Conservation (phyloP, 768 basidiomycete genomes). For the Mycena rosella region DNA sequence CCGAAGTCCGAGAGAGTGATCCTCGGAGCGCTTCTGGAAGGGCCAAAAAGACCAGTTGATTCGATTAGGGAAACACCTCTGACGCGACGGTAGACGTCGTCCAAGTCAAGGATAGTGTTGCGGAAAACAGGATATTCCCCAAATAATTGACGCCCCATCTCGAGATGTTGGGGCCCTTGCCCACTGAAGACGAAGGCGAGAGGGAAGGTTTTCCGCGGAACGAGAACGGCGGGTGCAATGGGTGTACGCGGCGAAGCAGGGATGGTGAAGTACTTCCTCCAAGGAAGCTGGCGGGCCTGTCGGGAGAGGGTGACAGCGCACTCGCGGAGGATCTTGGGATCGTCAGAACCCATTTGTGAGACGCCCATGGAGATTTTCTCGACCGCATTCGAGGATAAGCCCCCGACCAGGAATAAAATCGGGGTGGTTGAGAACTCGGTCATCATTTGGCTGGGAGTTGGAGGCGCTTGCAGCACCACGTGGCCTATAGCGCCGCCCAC, state of each 20-base stretch:
- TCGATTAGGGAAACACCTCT: conserved; percentile 45
- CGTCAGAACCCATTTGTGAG: background rate
- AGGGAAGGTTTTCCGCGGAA: conserved; percentile 31
- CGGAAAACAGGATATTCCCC: conserved; percentile 45
- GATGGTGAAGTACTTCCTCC: conserved; percentile 29
- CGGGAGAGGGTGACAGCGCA: conserved; percentile 20
- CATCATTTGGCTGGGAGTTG: background rate
- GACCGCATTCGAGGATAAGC: conserved; percentile 4
- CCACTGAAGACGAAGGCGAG: conserved; percentile 51
- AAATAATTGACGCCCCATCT: conserved; percentile 50
- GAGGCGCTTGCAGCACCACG: conserved; percentile 16
- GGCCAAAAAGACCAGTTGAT: conserved; percentile 45
- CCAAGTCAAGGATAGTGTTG: conserved; percentile 43
- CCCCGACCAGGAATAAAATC: conserved; percentile 13
- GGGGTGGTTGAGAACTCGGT: background rate
- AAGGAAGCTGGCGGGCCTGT: conserved; percentile 37
- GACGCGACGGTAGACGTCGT: conserved; percentile 40
- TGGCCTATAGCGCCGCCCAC: conserved; percentile 14
- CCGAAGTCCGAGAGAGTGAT: conserved; percentile 13
- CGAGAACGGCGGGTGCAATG: conserved; percentile 23
- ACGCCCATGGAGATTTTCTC: background rate
- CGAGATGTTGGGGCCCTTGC: conserved; percentile 51
- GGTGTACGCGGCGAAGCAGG: conserved; percentile 8
- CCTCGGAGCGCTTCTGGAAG: background rate
- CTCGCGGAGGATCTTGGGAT: background rate